phyloP scores from a whole-genome alignment of 139 green algal species.

The Haematococcus sp. region DNA sequence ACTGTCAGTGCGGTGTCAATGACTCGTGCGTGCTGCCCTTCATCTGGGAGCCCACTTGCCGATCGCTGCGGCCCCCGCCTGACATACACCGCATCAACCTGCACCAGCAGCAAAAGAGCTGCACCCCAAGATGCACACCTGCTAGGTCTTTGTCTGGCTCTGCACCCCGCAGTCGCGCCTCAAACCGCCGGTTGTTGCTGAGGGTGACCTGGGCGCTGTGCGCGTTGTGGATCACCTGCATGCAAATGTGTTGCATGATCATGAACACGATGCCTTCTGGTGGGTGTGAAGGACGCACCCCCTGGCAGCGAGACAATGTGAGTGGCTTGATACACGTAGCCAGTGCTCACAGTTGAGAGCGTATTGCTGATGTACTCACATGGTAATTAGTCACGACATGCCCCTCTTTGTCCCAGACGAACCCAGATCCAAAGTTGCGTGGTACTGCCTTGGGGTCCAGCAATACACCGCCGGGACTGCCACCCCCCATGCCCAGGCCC shows the following conservation, averaged over 20 bases:
- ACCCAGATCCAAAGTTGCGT: slow-evolving; percentile 61
- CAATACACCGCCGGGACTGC: neutral
- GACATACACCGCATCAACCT: too few species aligned
- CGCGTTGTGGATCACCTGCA: slow-evolving; percentile 21
- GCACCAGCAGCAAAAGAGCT: neutral
- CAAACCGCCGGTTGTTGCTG: slow-evolving; percentile 36
- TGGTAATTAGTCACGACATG: slow-evolving; percentile 82
- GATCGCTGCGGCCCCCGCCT: too few species aligned
- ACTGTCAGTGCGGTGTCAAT: too few species aligned
- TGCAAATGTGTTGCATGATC: neutral
- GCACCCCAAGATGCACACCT: neutral
- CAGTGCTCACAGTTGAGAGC: too few species aligned
- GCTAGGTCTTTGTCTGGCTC: slow-evolving; percentile 75
- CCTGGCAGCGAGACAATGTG: too few species aligned
- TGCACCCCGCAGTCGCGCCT: slow-evolving; percentile 46
- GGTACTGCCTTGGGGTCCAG: slow-evolving; percentile 27
- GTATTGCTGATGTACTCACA: slow-evolving; percentile 28
- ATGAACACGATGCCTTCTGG: neutral
- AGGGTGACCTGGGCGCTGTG: slow-evolving; percentile 31
- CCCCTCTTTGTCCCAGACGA: slow-evolving; percentile 62
- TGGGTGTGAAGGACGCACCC: too few species aligned
- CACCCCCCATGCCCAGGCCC: neutral
- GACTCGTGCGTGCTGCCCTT: too few species aligned
- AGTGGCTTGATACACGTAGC: too few species aligned
- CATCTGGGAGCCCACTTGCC: too few species aligned